Percentiles rank a stretch among this genome's conserved stretches.
phyloP scores from a whole-genome alignment of 2,329 filamentous ascomycete genomes.

The Phialophora verrucosa region DNA sequence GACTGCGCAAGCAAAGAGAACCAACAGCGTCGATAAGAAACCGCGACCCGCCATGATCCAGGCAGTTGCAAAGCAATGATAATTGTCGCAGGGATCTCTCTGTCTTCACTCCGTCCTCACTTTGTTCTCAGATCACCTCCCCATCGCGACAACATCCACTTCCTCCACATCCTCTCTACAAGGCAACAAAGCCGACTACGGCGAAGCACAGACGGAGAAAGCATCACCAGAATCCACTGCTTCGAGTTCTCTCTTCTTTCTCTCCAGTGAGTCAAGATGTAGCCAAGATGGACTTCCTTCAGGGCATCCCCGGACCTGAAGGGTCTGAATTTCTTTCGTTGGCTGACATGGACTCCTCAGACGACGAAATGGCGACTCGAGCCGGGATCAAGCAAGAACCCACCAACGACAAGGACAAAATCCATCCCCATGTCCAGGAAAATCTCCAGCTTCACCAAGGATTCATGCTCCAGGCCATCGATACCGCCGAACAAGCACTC shows the following conservation, averaged over 20 bases:
- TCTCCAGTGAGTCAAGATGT: slow-evolving; percentile 31
- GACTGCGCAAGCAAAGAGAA: slow-evolving; percentile 15
- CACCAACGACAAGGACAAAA: slow-evolving; percentile 34
- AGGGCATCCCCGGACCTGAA: slow-evolving; percentile 24
- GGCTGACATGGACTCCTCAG: slow-evolving; percentile 22
- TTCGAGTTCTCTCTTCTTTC: slow-evolving; percentile 14
- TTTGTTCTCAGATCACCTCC: slow-evolving; percentile 2
- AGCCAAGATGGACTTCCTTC: slow-evolving; percentile 33
- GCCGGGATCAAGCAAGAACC: slow-evolving; percentile 2
- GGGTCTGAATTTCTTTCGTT: slow-evolving; percentile 18
- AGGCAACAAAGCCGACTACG: slow-evolving; percentile 30
- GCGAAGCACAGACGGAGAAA: slow-evolving; percentile 3
- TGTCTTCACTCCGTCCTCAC: not conserved
- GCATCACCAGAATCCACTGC: slow-evolving; percentile 15
- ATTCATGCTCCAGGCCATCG: slow-evolving; percentile 41
- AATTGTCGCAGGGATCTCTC: not conserved
- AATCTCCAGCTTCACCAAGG: slow-evolving; percentile 38
- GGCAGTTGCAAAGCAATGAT: not conserved
- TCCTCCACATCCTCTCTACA: slow-evolving; percentile 8
- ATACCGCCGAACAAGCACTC: slow-evolving; percentile 76
- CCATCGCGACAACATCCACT: slow-evolving; percentile 9
- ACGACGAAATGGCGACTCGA: slow-evolving; percentile 30
- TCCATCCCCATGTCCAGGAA: slow-evolving; percentile 37
- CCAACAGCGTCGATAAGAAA: slow-evolving; percentile 25
- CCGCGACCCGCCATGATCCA: slow-evolving; percentile 22